Evolutionary conservation across 352 stramenopile genomes (phyloP), one percentile per base, ranked within the genome.

Genomic region (Pythium insidiosum): DNA sequence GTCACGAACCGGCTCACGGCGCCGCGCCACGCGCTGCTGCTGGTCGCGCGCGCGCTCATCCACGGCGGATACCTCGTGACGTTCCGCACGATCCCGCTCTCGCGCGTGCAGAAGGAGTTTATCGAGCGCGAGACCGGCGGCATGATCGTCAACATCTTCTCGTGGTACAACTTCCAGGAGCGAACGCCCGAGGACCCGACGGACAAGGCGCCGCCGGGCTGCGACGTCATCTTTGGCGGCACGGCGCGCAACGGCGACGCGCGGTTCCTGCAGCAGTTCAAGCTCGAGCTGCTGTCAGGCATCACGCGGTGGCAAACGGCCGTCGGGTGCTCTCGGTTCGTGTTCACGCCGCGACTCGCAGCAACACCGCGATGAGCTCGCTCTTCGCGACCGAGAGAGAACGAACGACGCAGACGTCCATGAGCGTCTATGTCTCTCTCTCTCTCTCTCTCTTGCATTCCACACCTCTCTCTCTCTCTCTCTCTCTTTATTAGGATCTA

Each of bases 81-180:
- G n/a, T 84, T 78, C 51, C 71, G 71, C 16, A 79, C 71, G 2
- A 72, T 84, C 24, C 71, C 68, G 26, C 40, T 84, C 33, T 64
- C 54, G 12, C 31, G 28, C 3, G 66, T 56, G 18, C 63, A 77
- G 35, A 47, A 53, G n/a, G 40, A 56, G 28, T 84, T 77, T 36
- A 58, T 58, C 13, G 53, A 68, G 18, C 57, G 43, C n/a, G 71
- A 83, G 41, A 53, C 36, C 9, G 23, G 22, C 23, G 67, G 58
- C 39, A 55, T 59, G 38, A 75, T 77, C 50, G 71, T 75, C 29
- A 68, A 58, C 28, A 67, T 80, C 34, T 79, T 81, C 43, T 79
- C 78, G 42, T 84, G 71, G 71, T 84, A 79, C 52, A 77, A 74
- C 58, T 81, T 81, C 47, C 50, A 72, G 34, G 68, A 80, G 37